Percentiles rank a stretch among this genome's conserved stretches.
phyloP scores from a whole-genome alignment of 2,329 filamentous ascomycete species.

The Exophiala bonariae region DNA sequence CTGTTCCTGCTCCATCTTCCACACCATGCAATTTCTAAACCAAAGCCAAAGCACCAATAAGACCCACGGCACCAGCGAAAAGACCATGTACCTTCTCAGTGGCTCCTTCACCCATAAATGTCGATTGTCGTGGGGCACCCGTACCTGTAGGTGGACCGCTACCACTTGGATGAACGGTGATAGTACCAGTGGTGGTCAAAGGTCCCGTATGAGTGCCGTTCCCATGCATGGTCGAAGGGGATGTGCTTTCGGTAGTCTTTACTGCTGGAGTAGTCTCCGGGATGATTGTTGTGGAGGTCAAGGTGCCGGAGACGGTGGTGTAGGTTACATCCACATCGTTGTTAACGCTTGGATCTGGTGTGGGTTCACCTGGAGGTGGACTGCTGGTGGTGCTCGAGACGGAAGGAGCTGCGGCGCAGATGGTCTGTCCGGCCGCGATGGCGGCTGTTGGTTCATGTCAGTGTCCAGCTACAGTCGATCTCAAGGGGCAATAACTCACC shows the following conservation, averaged over 20 bases:
- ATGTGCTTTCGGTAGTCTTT: background rate
- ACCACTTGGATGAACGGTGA: too few relatives aligned
- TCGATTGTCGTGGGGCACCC: background rate
- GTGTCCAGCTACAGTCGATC: too few relatives aligned
- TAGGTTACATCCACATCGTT: constrained; percentile 4
- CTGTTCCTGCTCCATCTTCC: too few relatives aligned
- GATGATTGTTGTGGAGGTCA: background rate
- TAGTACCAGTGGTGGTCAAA: background rate
- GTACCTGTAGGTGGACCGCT: too few relatives aligned
- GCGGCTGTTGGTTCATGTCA: constrained; percentile 11
- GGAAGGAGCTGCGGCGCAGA: constrained; percentile 16
- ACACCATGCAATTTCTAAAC: constrained; percentile 11
- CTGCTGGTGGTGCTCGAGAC: background rate
- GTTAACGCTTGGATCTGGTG: background rate
- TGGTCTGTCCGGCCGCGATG: constrained; percentile 11
- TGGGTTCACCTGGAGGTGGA: background rate
- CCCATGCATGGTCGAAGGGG: background rate
- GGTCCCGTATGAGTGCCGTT: background rate
- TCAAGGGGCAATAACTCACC: too few relatives aligned
- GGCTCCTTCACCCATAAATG: constrained; percentile 12
- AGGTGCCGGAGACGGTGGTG: constrained; percentile 11
- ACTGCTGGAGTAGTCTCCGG: background rate
- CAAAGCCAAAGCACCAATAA: constrained; percentile 18
- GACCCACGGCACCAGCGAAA: constrained; percentile 14
- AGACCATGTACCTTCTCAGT: constrained; percentile 13